These are phyloP conservation scores for Alternaria viburni DNA, from an alignment of 2,329 filamentous ascomycete genomes.

Conservation along the genomic window DNA sequence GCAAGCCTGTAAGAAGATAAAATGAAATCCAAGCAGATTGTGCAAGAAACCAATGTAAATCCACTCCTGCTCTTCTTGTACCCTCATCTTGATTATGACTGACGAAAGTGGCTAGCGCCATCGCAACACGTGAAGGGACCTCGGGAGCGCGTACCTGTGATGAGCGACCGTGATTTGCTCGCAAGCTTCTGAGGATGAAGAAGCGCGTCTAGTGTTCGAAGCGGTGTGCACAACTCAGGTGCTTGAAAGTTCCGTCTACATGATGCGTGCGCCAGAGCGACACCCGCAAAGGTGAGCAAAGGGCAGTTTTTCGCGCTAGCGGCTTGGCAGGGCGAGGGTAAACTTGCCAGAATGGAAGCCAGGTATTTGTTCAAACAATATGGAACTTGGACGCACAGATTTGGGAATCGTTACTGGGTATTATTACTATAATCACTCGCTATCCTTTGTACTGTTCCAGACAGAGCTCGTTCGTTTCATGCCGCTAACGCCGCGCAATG, in stretches of 20 bases:
- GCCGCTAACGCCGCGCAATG: slow-evolving; percentile 26
- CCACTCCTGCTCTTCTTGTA: neutral
- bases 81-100: neutral
- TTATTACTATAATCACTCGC: slow-evolving; percentile 20
- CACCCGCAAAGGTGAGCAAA: slow-evolving; percentile 3
- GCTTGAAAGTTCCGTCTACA: slow-evolving; percentile 1
- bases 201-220: neutral
- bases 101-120: neutral
- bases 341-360: slow-evolving; percentile 6
- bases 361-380: neutral
- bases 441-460: slow-evolving; percentile 14
- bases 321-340: slow-evolving; percentile 19
- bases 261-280: neutral
- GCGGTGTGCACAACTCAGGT: neutral
- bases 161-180: neutral
- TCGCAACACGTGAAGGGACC: neutral
- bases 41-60: neutral
- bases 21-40: neutral
- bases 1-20: neutral
- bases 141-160: neutral
- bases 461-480: slow-evolving; percentile 2
- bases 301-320: slow-evolving; percentile 33
- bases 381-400: neutral
- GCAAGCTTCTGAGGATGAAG: neutral
- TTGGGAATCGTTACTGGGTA: slow-evolving; percentile 5